Evolutionary conservation across 2,329 filamentous ascomycete genomes (phyloP).

Genomic region (Epicoccum nigrum): DNA sequence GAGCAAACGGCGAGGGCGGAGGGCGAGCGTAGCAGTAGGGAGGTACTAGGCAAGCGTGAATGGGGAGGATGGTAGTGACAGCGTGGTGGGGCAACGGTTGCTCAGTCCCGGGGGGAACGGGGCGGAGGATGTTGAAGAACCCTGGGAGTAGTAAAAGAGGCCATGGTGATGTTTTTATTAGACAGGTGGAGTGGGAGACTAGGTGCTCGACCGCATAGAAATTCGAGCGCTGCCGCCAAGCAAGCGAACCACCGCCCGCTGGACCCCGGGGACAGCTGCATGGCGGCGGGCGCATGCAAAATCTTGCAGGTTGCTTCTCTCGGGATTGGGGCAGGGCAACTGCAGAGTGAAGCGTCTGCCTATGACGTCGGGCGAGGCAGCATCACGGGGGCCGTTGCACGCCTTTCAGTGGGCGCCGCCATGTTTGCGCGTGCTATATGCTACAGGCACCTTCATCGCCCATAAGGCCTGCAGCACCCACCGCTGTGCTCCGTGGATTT

Average conservation of each 20-base stretch:
- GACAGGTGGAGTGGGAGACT: constrained; percentile 30
- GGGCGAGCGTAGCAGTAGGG: constrained; percentile 17
- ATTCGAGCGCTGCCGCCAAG: constrained; percentile 17
- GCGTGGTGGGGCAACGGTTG: constrained; percentile 31
- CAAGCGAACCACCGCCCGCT: constrained; percentile 15
- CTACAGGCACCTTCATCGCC: constrained; percentile 18
- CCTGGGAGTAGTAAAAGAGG: constrained; percentile 50
- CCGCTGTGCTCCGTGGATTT: constrained; percentile 23
- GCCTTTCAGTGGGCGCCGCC: constrained; percentile 16
- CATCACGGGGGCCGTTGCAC: constrained; percentile 23
- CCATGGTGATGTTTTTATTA: constrained; percentile 48
- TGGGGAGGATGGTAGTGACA: constrained; percentile 13
- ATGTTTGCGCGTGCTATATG: constrained; percentile 16
- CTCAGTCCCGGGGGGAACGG: constrained; percentile 59
- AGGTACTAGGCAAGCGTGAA: constrained; percentile 12
- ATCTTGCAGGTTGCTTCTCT: constrained; percentile 9
- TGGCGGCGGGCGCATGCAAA: constrained; percentile 10
- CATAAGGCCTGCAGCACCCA: constrained; percentile 14
- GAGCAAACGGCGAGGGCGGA: constrained; percentile 31
- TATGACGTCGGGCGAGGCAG: constrained; percentile 17
- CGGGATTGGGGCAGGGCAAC: constrained; percentile 5
- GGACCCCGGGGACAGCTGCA: constrained; percentile 14
- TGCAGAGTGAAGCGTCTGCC: constrained; percentile 6
- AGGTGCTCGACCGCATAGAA: constrained; percentile 19
- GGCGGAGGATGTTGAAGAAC: constrained; percentile 54